These are phyloP conservation scores for Boletus patriciae DNA, from an alignment of 768 basidiomycete genomes.

Conservation along the genomic window DNA sequence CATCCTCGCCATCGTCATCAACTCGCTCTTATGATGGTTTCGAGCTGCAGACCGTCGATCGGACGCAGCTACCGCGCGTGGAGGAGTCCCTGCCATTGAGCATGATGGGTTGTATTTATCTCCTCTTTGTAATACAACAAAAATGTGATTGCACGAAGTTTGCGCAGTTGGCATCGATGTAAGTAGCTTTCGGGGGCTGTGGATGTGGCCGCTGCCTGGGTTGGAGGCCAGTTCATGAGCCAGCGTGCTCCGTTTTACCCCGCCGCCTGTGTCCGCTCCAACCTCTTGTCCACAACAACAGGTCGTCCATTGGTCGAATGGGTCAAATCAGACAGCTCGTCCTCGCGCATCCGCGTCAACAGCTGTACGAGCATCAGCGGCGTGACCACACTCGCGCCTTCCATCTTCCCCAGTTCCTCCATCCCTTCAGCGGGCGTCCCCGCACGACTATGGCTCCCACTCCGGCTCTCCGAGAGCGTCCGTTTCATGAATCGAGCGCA, in stretches of 20 bases:
- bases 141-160: not conserved
- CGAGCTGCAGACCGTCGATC: not conserved
- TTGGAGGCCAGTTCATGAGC: not conserved
- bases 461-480: conserved; percentile 20
- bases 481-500: too few relatives aligned
- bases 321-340: conserved; percentile 54
- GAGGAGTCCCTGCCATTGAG: not conserved
- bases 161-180: not conserved
- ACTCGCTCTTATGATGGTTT: conserved; percentile 15
- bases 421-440: conserved; percentile 30
- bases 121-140: not conserved
- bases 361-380: conserved; percentile 55
- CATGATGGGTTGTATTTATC: not conserved
- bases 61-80: too few relatives aligned
- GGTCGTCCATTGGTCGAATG: conserved; percentile 50
- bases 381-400: conserved; percentile 43
- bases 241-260: conserved; percentile 32
- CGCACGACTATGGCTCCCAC: conserved; percentile 27
- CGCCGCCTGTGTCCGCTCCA: conserved; percentile 70
- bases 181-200: not conserved
- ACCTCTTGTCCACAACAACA: conserved; percentile 64
- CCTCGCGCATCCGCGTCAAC: conserved; percentile 67
- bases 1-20: conserved; percentile 9
- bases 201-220: not conserved
- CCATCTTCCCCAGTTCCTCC: conserved; percentile 21